Base-by-base conservation (phyloP, 2,329 filamentous ascomycete species). In the Aspergillus versicolor region DNA sequence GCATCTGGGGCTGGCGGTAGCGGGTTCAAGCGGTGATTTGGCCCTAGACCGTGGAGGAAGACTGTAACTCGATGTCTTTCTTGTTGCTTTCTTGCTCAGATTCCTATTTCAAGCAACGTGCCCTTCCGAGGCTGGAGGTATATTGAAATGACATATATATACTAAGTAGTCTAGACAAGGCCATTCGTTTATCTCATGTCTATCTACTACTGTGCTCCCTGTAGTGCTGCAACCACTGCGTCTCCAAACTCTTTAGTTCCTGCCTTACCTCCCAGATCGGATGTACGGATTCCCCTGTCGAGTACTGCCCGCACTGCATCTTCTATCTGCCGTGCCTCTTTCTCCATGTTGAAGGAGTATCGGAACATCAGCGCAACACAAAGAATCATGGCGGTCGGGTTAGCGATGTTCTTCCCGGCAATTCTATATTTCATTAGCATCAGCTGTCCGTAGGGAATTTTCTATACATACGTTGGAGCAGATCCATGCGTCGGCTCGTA, bases 351-450 rank as follows among this genome's bases (percentile, higher is more conserved):
- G 51, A 96, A 83, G 7, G 91, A 95, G 80, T 96, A 97, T 67
- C 90, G 88, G 68, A 96, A 84, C 88, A 97, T 91, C 89, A 97
- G 92, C 67, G 91, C 91, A 11, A 95, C 84, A 3, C 91, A 95
- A 21, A 97, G 84, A 61, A 97, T 90, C 62, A 91, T 93, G 43
- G 91, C 92, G 58, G 96, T 82, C 4, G 92, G 92, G 78, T 93
- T 95, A 67, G 94, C 91, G 63, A 95, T 87, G 61, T 90, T 89
- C 76, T 92, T 83, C 58, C 91, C 91, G 1, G 89, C 91, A 67
- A 97, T 96, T 66, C 96, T 91, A 45, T 30, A 27, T 4, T 15
- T 8, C 2, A 15, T 38, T 32, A 40, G n/a, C 15, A 43, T 21
- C 34, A 41, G 6, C 5, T 2, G 21, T 24, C 43, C n/a, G 22